Conservation (phyloP, 202 grass and related monocot species). For the Setaria italica region DNA sequence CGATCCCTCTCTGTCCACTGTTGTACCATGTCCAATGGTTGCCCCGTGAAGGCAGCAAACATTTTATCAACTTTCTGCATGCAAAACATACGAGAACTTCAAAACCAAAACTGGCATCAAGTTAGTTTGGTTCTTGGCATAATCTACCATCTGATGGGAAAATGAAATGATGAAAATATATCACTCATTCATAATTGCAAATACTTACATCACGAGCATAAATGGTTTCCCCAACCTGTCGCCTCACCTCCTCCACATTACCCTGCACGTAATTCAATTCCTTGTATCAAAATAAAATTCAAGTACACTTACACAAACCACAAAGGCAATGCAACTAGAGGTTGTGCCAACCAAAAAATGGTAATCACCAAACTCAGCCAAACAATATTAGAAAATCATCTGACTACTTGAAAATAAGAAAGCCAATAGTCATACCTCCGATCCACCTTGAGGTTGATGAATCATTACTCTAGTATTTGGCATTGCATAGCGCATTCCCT, state of each 20-base stretch:
- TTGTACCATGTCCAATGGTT: slow-evolving; percentile 63
- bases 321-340: not conserved
- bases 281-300: slow-evolving; percentile 38
- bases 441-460: slow-evolving; percentile 96
- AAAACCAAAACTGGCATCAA: slow-evolving; percentile 2
- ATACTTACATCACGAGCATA: slow-evolving; percentile 76
- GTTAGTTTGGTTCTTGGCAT: not conserved
- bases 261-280: slow-evolving; percentile 49
- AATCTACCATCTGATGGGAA: not conserved
- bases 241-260: slow-evolving; percentile 74
- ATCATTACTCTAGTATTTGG: slow-evolving; percentile 98
- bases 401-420: slow-evolving; percentile 18
- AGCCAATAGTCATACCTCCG: slow-evolving; percentile 61
- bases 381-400: not conserved
- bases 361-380: not conserved
- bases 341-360: not conserved
- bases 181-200: not conserved
- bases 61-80: slow-evolving; percentile 84
- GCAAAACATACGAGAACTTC: slow-evolving; percentile 24
- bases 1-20: slow-evolving; percentile 75
- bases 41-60: slow-evolving; percentile 79
- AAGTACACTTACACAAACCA: not conserved
- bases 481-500: slow-evolving; percentile 97
- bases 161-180: slow-evolving; percentile 4
- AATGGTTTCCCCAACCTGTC: slow-evolving; percentile 78